These are phyloP conservation scores for Sporormia fimetaria DNA, from an alignment of 495 filamentous ascomycete genomes.

Conservation along the genomic window DNA sequence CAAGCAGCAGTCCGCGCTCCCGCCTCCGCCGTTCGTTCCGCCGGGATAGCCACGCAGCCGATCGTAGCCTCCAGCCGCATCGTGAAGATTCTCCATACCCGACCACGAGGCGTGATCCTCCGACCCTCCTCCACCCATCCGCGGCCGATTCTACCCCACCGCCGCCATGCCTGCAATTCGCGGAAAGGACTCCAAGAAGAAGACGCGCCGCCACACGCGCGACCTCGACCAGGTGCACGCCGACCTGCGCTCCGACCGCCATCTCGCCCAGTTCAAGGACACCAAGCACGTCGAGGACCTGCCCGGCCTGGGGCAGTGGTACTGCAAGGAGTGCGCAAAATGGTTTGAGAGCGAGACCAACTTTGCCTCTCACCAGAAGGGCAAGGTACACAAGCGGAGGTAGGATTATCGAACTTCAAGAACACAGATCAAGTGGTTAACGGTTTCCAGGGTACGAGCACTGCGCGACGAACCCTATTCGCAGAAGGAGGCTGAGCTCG, in stretches of 20 bases:
- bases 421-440: too few relatives aligned
- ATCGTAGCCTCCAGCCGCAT: constrained; percentile 2
- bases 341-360: constrained; percentile 85
- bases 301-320: constrained; percentile 68
- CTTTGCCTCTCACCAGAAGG: constrained; percentile 62
- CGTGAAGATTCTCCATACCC: too few relatives aligned
- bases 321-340: constrained; percentile 91
- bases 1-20: too few relatives aligned
- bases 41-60: constrained; percentile 16
- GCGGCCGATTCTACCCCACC: constrained; percentile 16
- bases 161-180: constrained; percentile 34
- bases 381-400: constrained; percentile 89
- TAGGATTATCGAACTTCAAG: too few relatives aligned
- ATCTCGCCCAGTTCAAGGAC: constrained; percentile 64
- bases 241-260: constrained; percentile 63
- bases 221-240: constrained; percentile 82
- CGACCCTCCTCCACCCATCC: constrained; percentile 6
- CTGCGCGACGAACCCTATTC: constrained; percentile 73
- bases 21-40: too few relatives aligned
- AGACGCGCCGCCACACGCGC: constrained; percentile 48
- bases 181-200: constrained; percentile 36
- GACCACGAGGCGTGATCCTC: background rate
- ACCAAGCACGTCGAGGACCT: constrained; percentile 75
- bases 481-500: constrained; percentile 76
- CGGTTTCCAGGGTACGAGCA: constrained; percentile 62